Conservation (phyloP, 257 asterid genomes). For the Solanum sitiens region DNA sequence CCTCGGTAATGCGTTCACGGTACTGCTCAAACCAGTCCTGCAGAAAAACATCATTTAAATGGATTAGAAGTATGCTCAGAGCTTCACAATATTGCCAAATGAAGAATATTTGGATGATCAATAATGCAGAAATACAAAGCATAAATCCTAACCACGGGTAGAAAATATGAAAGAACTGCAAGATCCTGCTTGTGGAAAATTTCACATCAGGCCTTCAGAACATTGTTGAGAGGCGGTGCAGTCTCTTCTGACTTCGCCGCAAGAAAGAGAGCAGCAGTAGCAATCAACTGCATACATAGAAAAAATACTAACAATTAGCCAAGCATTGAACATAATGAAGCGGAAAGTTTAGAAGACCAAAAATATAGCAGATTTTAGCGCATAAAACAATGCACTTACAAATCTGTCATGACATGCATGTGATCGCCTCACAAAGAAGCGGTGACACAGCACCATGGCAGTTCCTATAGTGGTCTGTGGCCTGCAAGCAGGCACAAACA, state of each 20-base stretch:
- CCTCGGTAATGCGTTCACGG: conserved; percentile 77
- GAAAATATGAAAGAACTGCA: conserved; percentile 43
- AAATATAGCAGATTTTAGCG: neutral
- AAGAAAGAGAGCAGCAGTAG: conserved; percentile 92
- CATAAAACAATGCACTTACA: conserved; percentile 31
- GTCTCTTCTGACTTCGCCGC: conserved; percentile 95
- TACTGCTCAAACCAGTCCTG: conserved; percentile 97
- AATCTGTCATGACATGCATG: conserved; percentile 96
- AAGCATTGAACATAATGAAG: conserved; percentile 5
- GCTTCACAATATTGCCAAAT: neutral
- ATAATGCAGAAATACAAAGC: neutral
- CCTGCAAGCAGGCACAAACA: conserved; percentile 33
- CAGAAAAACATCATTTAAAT: conserved; percentile 6
- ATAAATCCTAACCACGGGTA: conserved; percentile 63
- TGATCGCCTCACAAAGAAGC: conserved; percentile 80
- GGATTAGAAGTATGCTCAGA: neutral
- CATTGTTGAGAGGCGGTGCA: conserved; percentile 71
- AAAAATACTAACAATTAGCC: conserved; percentile 5
- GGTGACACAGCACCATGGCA: conserved; percentile 95
- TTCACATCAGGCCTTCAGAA: conserved; percentile 67
- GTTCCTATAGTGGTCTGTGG: conserved; percentile 93
- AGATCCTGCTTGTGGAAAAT: conserved; percentile 68
- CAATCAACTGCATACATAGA: conserved; percentile 54
- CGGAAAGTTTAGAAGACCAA: neutral
- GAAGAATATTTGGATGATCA: neutral